phyloP scores from a whole-genome alignment of 1,284 basidiomycete species.

The Naganishia albida region DNA sequence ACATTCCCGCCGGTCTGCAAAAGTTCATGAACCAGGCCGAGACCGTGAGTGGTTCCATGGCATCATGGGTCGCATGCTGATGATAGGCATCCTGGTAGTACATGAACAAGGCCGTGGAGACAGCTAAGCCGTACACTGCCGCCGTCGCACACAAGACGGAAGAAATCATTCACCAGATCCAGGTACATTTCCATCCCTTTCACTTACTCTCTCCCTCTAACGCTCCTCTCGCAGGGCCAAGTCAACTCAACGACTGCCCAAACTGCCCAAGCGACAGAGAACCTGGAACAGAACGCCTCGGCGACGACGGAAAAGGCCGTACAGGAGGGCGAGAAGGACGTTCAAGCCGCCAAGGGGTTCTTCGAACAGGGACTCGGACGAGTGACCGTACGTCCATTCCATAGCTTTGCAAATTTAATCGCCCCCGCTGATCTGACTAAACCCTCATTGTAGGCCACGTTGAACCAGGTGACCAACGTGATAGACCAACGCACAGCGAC shows the following conservation, averaged over 20 bases:
- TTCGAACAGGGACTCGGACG: slow-evolving; percentile 41
- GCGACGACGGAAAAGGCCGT: slow-evolving; percentile 12
- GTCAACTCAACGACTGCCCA: neutral
- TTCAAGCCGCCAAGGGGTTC: slow-evolving; percentile 37
- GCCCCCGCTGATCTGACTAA: neutral
- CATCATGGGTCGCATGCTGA: neutral
- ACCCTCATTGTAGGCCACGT: slow-evolving; percentile 39
- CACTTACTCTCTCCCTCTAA: neutral
- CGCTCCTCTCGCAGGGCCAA: neutral
- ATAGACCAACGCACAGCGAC: slow-evolving; percentile 50
- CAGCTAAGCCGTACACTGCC: slow-evolving; percentile 46
- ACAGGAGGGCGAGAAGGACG: neutral
- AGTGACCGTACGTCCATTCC: slow-evolving; percentile 39
- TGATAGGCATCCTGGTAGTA: slow-evolving; percentile 32
- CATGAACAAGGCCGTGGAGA: slow-evolving; percentile 40
- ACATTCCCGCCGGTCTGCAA: slow-evolving; percentile 40
- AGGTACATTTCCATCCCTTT: slow-evolving; percentile 36
- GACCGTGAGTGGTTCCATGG: slow-evolving; percentile 41
- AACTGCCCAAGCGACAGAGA: slow-evolving; percentile 5
- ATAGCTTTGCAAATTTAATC: neutral
- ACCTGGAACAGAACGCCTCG: neutral
- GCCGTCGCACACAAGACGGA: slow-evolving; percentile 47
- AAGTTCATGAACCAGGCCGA: slow-evolving; percentile 43
- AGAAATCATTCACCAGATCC: slow-evolving; percentile 45
- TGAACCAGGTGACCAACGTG: slow-evolving; percentile 44